A percentile compares a stretch with the other conserved stretches of the same genome.
These are phyloP conservation scores for Rhodotorula sp. DNA, from an alignment of 1,284 basidiomycete genomes.

Conservation along the genomic window DNA sequence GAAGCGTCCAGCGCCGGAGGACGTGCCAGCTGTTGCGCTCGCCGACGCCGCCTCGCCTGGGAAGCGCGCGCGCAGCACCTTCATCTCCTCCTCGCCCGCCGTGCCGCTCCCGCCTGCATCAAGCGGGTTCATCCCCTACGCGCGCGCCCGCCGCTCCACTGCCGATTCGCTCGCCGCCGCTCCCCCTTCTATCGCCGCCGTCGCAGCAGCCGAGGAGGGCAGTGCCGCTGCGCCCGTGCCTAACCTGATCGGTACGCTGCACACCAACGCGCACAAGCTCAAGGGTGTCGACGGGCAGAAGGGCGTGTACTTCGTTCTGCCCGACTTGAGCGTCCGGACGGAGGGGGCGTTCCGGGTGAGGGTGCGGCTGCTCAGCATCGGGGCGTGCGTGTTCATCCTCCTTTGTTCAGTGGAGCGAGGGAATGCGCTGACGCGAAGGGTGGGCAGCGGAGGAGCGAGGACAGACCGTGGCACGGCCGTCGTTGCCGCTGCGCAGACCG, in stretches of 20 bases:
- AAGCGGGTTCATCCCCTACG: not conserved
- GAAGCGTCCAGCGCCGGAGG: not conserved
- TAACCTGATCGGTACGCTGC: conserved; percentile 82
- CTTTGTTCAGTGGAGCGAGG: too few relatives aligned
- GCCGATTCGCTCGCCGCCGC: not conserved
- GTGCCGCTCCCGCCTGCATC: not conserved
- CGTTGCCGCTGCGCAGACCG: conserved; percentile 60
- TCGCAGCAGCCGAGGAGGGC: not conserved
- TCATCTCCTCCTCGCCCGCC: not conserved
- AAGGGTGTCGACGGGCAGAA: conserved; percentile 63
- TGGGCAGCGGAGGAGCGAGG: not conserved
- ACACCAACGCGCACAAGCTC: conserved; percentile 77
- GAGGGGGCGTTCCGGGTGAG: conserved; percentile 62
- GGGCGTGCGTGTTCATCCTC: conserved; percentile 34
- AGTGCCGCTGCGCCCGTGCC: not conserved
- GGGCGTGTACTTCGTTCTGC: conserved; percentile 85
- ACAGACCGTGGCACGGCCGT: not conserved
- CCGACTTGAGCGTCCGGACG: conserved; percentile 81
- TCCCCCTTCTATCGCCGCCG: not conserved
- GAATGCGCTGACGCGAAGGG: too few relatives aligned
- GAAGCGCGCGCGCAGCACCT: conserved; percentile 5
- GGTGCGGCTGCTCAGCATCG: conserved; percentile 47
- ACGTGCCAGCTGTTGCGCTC: not conserved
- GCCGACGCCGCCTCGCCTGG: conserved; percentile 4
- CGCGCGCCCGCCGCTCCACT: not conserved